These are phyloP conservation scores for Exophiala sideris DNA, from an alignment of 2,329 filamentous ascomycete species.

Conservation along the genomic window DNA sequence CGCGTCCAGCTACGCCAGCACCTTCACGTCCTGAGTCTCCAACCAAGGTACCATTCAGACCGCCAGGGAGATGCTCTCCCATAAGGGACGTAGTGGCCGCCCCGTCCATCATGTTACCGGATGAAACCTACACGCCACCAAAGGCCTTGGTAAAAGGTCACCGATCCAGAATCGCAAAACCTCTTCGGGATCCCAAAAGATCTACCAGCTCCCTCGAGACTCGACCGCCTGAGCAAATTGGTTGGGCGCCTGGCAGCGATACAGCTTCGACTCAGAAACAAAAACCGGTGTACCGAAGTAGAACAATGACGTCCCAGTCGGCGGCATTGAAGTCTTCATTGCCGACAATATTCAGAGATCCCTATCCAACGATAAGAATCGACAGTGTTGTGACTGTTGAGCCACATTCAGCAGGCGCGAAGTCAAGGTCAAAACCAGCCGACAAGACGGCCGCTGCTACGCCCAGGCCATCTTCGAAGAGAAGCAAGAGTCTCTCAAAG, in stretches of 20 bases:
- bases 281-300: conserved; percentile 10
- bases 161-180: conserved; percentile 22
- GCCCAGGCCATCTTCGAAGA: conserved; percentile 12
- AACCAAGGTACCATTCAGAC: conserved; percentile 21
- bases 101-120: conserved; percentile 15
- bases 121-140: conserved; percentile 25
- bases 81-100: conserved; percentile 16
- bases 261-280: conserved; percentile 10
- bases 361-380: background rate
- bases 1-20: conserved; percentile 14
- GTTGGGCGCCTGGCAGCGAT: background rate
- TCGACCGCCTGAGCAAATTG: background rate
- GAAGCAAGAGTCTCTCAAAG: background rate
- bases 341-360: conserved; percentile 19
- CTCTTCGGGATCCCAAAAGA: conserved; percentile 9
- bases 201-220: conserved; percentile 13
- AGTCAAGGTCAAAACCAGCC: background rate
- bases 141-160: conserved; percentile 25
- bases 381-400: background rate
- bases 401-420: background rate
- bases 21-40: conserved; percentile 19
- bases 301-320: conserved; percentile 3
- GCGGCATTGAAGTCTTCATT: conserved; percentile 13
- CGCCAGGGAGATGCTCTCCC: conserved; percentile 24
- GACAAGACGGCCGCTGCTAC: background rate